A percentile compares a stretch with the other conserved stretches of the same genome.
phyloP scores from a whole-genome alignment of 202 grass and related monocot genomes.

The Digitaria exilis region DNA sequence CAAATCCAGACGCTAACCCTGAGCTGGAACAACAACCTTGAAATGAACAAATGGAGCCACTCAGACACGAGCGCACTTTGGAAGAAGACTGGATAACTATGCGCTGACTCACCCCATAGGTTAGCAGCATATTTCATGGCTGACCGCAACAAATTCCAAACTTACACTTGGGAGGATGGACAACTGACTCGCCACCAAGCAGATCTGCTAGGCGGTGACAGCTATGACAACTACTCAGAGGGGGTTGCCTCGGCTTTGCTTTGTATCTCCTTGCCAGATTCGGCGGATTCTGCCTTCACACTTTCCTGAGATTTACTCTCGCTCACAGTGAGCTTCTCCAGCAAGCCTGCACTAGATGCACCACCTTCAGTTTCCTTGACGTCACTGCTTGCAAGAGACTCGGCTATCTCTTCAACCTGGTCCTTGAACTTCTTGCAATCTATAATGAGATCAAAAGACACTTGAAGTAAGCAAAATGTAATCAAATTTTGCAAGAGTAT shows the following conservation, averaged over 20 bases:
- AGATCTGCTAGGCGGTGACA: not conserved
- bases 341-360: conserved; percentile 51
- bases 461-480: not conserved
- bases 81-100: conserved; percentile 11
- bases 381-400: conserved; percentile 48
- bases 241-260: conserved; percentile 11
- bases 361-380: conserved; percentile 53
- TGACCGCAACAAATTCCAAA: conserved; percentile 6
- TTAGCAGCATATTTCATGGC: conserved; percentile 23
- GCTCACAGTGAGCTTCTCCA: conserved; percentile 72
- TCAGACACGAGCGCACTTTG: not conserved
- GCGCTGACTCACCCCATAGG: conserved; percentile 15
- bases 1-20: conserved; percentile 18
- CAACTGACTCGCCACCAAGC: conserved; percentile 15
- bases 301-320: conserved; percentile 56
- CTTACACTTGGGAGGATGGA: conserved; percentile 9
- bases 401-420: conserved; percentile 67
- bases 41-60: conserved; percentile 21
- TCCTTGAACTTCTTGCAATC: conserved; percentile 87
- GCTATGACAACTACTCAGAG: conserved; percentile 28
- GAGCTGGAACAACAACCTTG: conserved; percentile 11
- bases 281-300: conserved; percentile 9
- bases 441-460: conserved; percentile 33
- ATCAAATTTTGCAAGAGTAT: conserved; percentile 25
- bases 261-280: conserved; percentile 29